Conservation (phyloP, 768 basidiomycete species). For the Pleurotus tuber-regium region DNA sequence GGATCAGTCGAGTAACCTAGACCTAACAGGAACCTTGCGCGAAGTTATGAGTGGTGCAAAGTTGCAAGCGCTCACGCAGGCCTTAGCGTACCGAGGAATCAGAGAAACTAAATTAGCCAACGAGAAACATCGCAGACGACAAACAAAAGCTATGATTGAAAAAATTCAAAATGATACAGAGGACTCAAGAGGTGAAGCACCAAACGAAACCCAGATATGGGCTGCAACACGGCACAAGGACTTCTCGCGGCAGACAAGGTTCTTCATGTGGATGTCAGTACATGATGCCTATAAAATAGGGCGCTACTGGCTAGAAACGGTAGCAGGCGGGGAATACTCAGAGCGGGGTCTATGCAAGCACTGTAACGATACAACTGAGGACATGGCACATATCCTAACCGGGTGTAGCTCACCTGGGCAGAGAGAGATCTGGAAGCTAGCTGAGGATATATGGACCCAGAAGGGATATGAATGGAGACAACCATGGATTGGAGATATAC, state of each 20-base stretch:
- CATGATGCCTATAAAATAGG: slow-evolving; percentile 23
- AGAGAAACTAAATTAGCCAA: neutral
- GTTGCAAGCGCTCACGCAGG: slow-evolving; percentile 17
- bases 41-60: slow-evolving; percentile 16
- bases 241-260: neutral
- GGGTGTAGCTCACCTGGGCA: slow-evolving; percentile 22
- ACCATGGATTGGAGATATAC: slow-evolving; percentile 15
- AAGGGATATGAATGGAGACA: slow-evolving; percentile 4
- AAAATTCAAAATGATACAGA: slow-evolving; percentile 6
- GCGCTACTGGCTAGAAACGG: slow-evolving; percentile 18
- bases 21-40: neutral
- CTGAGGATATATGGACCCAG: slow-evolving; percentile 15
- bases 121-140: neutral
- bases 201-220: slow-evolving; percentile 13
- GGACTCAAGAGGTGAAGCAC: neutral
- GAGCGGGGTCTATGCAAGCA: slow-evolving; percentile 13
- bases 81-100: slow-evolving; percentile 15
- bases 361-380: slow-evolving; percentile 17
- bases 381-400: slow-evolving; percentile 28
- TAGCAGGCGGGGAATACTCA: slow-evolving; percentile 15
- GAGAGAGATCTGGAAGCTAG: slow-evolving; percentile 20
- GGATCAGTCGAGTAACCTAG: neutral
- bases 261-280: slow-evolving; percentile 22
- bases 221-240: slow-evolving; percentile 12
- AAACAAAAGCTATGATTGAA: slow-evolving; percentile 5